Base-by-base conservation (phyloP, 1,284 basidiomycete genomes). In the Boletus albobrunnescens region DNA sequence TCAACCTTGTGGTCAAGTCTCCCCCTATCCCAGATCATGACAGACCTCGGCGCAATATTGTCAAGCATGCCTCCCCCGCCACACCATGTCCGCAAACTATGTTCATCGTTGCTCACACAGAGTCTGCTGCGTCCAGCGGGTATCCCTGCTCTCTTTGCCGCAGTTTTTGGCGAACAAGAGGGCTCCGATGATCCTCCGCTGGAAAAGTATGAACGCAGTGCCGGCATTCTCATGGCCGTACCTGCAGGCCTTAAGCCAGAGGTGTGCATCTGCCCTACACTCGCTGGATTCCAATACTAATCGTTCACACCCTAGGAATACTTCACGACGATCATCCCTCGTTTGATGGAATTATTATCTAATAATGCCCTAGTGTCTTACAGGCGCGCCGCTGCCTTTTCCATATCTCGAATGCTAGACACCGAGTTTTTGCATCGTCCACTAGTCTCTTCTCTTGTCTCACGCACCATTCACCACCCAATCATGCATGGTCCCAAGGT, bases 101-200 rank as follows among this genome's bases (percentile, higher is more conserved):
- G 81, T 53, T 70, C 76, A 0, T 74, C 73, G 23, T 68, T 88
- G 23, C 73, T 90, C 20, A 82, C 79, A 54, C 73, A 76, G 47
- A 85, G 88, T 56, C 64, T 91, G 8, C 63, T 86, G 23, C 78
- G 84, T 24, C 77, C 79, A 3, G 77, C 81, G 26, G 87, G 87
- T 2, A 71, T 90, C 3, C 71, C 68, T 28, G 87, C 85, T 1
- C 71, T 91, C 17, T 82, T 78, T 50, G 71, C 74, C 10, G 82
- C 82, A 14, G 67, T 87, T 1, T 84, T 89, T 51, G 79, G 81
- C 0, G 82, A 85, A 48, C 76, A 77, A 35, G 74, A 78, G 17
- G 56, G 64, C 3, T 63, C 68, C 1, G 72, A 71, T 16, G 75
- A 78, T 42, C 71, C 75, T 1, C 73, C 57, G 9, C 58, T 87